phyloP scores from a whole-genome alignment of 2,329 filamentous ascomycete species.

The Pseudogymnoascus sp. region DNA sequence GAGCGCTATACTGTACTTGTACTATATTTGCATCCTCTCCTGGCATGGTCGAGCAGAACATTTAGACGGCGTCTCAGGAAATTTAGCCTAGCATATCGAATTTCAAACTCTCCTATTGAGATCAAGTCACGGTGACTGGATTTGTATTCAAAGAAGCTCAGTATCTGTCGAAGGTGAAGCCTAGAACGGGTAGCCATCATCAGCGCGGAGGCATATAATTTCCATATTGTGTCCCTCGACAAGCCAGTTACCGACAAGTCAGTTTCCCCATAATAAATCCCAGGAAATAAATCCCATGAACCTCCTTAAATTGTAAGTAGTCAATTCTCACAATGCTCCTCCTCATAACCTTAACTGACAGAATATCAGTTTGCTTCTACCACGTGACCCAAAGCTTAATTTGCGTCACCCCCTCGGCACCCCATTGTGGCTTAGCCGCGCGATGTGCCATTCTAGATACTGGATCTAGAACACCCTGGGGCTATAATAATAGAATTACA shows the following conservation, averaged over 20 bases:
- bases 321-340: neutral
- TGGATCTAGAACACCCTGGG: constrained; percentile 8
- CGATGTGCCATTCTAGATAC: constrained; percentile 7
- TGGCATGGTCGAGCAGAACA: neutral
- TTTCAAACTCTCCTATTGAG: neutral
- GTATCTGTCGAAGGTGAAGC: too few species aligned
- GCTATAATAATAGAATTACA: constrained; percentile 6
- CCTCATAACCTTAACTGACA: neutral
- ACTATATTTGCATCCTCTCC: neutral
- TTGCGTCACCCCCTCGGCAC: neutral
- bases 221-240: neutral
- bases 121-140: neutral
- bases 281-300: neutral
- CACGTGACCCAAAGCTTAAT: neutral
- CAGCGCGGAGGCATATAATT: neutral
- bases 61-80: neutral
- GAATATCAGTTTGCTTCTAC: neutral
- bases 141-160: neutral
- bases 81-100: neutral
- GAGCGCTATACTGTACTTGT: neutral
- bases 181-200: too few species aligned
- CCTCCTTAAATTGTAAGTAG: neutral
- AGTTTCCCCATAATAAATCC: neutral
- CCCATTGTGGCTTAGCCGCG: neutral
- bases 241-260: neutral